Evolutionary conservation across 306 rosid species (phyloP), one percentile per base, ranked within the genome.

Genomic region (Amphicarpaea edgeworthii): DNA sequence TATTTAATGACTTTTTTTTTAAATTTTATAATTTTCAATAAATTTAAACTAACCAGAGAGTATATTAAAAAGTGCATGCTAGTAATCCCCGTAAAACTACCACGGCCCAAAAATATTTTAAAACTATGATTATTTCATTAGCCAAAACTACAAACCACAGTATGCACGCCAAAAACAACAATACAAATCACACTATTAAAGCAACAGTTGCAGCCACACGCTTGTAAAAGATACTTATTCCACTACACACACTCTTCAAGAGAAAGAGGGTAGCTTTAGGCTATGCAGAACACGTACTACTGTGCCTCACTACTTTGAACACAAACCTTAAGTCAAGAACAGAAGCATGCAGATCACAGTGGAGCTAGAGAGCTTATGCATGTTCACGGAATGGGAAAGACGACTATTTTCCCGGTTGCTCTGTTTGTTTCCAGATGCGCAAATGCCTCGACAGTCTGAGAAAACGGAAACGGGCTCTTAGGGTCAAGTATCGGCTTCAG

Each of bases 401-500:
- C 73, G 23, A 88, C 88, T 11, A 91, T 65, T 73, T 91, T 87
- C 10, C 93, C 90, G 0, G 82, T 77, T 24, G 92, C 90, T 59
- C 92, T 78, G 45, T 28, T 49, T 7, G 88, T 87, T 67, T 91
- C 85, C 15, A 89, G 88, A 50, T 87, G 63, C 12, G 86, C 72
- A 78, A 87, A 89, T 8, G 93, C 97, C 73, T 87, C 87, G 0
- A 77, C 67, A 0, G 79, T 16, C 68, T 89, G 67, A 2, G 92
- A 79, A 72, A 91, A 91, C 1, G 92, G 87, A 62, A 84, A 88
- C 0, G 86, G 90, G 28, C 89, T 30, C 67, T 89, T 88, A 15
- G 92, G 89, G 47, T 91, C 93, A 2, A 91, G 68, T 43, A 91
- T 23, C 8, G 96, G 82, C 86, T 77, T 88, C 83, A 88, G 86